Evolutionary conservation across 768 basidiomycete genomes (phyloP).

Genomic region (Mycena epipterygia): DNA sequence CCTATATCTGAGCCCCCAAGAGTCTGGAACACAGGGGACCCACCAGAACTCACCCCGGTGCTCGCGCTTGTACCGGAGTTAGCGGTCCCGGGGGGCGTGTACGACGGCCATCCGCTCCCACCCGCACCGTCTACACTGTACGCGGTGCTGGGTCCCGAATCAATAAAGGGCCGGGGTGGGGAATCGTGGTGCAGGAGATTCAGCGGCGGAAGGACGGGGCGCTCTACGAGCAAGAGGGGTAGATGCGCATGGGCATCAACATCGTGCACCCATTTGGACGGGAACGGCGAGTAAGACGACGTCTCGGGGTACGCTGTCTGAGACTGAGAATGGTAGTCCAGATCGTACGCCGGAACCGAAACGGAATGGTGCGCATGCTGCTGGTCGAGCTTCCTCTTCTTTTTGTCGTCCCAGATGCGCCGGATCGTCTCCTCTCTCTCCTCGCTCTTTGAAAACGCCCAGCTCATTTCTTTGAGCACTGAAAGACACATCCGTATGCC

Average conservation of each 20-base stretch:
- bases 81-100: slow-evolving; percentile 73
- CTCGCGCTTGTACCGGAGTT: slow-evolving; percentile 63
- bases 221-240: slow-evolving; percentile 46
- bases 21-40: slow-evolving; percentile 58
- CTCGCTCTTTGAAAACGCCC: slow-evolving; percentile 82
- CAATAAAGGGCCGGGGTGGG: slow-evolving; percentile 51
- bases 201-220: slow-evolving; percentile 64
- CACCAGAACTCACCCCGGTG: slow-evolving; percentile 55
- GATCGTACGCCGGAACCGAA: slow-evolving; percentile 22
- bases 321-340: slow-evolving; percentile 29
- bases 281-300: slow-evolving; percentile 28
- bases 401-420: slow-evolving; percentile 63
- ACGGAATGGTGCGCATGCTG: slow-evolving; percentile 37
- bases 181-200: slow-evolving; percentile 48
- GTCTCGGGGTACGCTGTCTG: slow-evolving; percentile 41
- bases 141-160: slow-evolving; percentile 68
- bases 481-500: slow-evolving; percentile 71
- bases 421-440: slow-evolving; percentile 77
- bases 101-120: slow-evolving; percentile 67
- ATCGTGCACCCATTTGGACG: slow-evolving; percentile 36
- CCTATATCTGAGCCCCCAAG: slow-evolving; percentile 42
- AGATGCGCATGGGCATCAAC: slow-evolving; percentile 27
- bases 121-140: slow-evolving; percentile 64
- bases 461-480: slow-evolving; percentile 86
- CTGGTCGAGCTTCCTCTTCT: slow-evolving; percentile 45